Evolutionary conservation across 1,284 basidiomycete species (phyloP), one percentile per base, ranked within the genome.

Genomic region (Cryptococcus amylolentus): DNA sequence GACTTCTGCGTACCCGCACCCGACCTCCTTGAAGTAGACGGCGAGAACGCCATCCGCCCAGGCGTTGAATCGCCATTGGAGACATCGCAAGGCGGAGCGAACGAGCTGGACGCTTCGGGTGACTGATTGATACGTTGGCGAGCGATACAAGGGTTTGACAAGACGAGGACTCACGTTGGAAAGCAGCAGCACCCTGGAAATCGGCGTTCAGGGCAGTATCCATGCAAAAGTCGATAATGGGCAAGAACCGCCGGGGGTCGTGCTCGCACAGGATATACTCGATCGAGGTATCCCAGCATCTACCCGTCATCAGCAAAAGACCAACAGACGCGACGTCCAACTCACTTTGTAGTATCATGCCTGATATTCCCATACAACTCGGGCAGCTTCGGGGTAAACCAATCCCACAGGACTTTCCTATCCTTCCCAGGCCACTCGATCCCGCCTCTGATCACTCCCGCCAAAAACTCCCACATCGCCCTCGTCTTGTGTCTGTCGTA

Each of bases 401-500:
- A 98, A 35, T 79, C 70, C 92, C 91, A 95, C 4, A 98, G 76
- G 48, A 76, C 72, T 48, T 84, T 77, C 47, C 84, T 82, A 59
- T 82, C 79, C 52, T 78, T 77, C 56, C 81, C 80, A 0, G 86
- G 81, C 95, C 95, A 98, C 73, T 98, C 91, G 76, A 96, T 96
- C 13, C 88, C 86, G 27, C 92, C 94, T 83, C 80, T 65, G 51
- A 88, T 72, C 49, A 89, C 69, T 44, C 93, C 94, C 46, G 85
- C 83, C 39, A 97, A 73, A 35, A 96, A 79, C 79, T 98, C 95
- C 51, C 88, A 90, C 7, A 88, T 88, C 23, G 91, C 91, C 35
- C 94, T 84, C 70, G 95, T 93, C 77, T 91, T 90, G 80, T 91
- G 95, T 56, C 91, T 88, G 71, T 97, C 90, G 37, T 71, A 71